Conservation (phyloP, 495 filamentous ascomycete genomes). For the Bryoglossum gracile region DNA sequence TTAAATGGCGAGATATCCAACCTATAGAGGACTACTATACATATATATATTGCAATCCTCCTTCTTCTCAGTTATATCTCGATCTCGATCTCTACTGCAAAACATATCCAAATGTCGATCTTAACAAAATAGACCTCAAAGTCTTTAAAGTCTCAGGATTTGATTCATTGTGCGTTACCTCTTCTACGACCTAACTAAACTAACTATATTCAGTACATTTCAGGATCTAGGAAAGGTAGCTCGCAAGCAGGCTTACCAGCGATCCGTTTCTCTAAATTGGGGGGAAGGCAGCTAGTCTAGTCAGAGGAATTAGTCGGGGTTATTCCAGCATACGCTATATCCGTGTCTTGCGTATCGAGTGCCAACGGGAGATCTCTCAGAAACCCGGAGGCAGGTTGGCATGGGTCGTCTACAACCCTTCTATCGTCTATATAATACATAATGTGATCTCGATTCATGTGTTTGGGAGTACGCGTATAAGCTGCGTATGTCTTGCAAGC, state of each 20-base stretch:
- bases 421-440: constrained; percentile 9
- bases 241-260: constrained; percentile 10
- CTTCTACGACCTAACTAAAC: constrained; percentile 14
- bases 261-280: constrained; percentile 16
- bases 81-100: constrained; percentile 20
- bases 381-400: constrained; percentile 15
- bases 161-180: constrained; percentile 17
- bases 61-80: constrained; percentile 15
- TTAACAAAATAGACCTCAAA: constrained; percentile 14
- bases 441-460: constrained; percentile 14
- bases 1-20: constrained; percentile 19
- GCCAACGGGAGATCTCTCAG: constrained; percentile 16
- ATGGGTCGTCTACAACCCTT: constrained; percentile 10
- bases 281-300: constrained; percentile 16
- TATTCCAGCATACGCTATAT: constrained; percentile 17
- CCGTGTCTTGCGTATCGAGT: constrained; percentile 17
- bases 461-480: constrained; percentile 13
- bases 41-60: constrained; percentile 15
- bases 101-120: constrained; percentile 16
- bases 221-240: constrained; percentile 17
- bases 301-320: constrained; percentile 17
- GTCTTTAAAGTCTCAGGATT: constrained; percentile 15
- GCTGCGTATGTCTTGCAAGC: constrained; percentile 16
- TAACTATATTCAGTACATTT: constrained; percentile 16
- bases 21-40: constrained; percentile 16